phyloP scores from a whole-genome alignment of 495 filamentous ascomycete genomes.

The Chaetomium tenue region DNA sequence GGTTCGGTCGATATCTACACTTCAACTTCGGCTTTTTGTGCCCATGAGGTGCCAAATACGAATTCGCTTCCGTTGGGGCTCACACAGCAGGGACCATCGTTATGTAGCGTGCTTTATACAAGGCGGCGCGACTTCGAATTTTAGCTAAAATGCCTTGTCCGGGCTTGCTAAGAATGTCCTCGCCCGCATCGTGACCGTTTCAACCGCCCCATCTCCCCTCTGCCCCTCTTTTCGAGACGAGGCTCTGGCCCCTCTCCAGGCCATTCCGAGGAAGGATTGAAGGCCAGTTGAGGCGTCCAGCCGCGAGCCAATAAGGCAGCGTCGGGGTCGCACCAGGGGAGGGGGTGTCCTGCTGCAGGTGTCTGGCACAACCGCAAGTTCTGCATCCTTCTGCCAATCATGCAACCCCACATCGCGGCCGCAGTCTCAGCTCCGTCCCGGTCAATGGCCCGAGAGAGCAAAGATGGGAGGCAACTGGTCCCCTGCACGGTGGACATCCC shows the following conservation, averaged over 20 bases:
- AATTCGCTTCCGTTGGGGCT: too few relatives aligned
- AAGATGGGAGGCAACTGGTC: not conserved
- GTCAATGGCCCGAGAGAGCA: not conserved
- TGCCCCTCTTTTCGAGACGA: not conserved
- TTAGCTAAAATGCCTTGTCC: not conserved
- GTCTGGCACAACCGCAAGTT: not conserved
- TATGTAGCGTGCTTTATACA: too few relatives aligned
- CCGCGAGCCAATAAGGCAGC: not conserved
- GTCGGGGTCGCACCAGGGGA: not conserved
- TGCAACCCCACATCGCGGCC: not conserved
- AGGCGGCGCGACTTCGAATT: not conserved
- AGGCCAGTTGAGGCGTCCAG: not conserved
- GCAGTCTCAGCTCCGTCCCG: not conserved
- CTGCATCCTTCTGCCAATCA: not conserved
- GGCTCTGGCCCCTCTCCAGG: not conserved
- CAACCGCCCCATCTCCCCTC: not conserved
- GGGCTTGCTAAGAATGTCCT: not conserved
- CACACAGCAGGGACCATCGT: too few relatives aligned
- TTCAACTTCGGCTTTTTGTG: too few relatives aligned
- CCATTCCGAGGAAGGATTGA: not conserved
- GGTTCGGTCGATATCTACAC: too few relatives aligned
- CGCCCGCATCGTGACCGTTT: not conserved
- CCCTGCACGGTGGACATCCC: not conserved
- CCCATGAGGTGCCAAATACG: too few relatives aligned
- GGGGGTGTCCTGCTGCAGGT: not conserved